Evolutionary conservation across 208 protist genomes (phyloP).

Genomic region (Dictyostelium gargantuum): DNA sequence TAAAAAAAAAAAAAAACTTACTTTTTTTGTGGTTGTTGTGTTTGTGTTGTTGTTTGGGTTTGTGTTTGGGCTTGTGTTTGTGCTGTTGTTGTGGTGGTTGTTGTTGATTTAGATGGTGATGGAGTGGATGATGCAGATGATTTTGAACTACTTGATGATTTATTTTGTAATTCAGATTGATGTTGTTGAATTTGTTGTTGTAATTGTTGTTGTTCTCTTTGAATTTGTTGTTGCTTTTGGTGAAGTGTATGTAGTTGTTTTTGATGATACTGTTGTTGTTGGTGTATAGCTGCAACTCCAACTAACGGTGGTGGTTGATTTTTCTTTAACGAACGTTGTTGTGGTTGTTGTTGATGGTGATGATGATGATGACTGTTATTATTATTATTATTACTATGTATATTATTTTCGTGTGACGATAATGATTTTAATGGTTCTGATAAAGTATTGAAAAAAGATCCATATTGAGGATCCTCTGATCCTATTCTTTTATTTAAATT

Average conservation of each 20-base stretch:
- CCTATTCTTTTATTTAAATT: background rate
- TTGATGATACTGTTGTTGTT: background rate
- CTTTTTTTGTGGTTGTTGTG: background rate
- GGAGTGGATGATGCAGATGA: background rate
- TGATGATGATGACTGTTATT: background rate
- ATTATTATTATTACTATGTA: no score
- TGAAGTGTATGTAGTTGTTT: background rate
- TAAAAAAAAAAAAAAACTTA: background rate
- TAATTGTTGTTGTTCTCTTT: background rate
- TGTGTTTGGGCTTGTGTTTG: background rate
- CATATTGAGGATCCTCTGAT: background rate
- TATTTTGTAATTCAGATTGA: background rate
- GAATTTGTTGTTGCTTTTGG: background rate
- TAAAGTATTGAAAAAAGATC: conserved; percentile 15
- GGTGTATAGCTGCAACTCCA: background rate
- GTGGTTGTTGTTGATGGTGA: background rate
- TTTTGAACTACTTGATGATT: background rate
- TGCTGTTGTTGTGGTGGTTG: background rate
- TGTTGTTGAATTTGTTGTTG: background rate
- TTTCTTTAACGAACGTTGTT: background rate
- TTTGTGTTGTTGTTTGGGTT: background rate
- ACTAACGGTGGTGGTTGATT: background rate
- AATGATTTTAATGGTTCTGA: background rate
- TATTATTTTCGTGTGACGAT: background rate
- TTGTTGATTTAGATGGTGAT: background rate